Percentiles rank a stretch among this genome's conserved stretches.
phyloP scores from a whole-genome alignment of 371 early-diverging fungal species.

The Mortierella sp. region DNA sequence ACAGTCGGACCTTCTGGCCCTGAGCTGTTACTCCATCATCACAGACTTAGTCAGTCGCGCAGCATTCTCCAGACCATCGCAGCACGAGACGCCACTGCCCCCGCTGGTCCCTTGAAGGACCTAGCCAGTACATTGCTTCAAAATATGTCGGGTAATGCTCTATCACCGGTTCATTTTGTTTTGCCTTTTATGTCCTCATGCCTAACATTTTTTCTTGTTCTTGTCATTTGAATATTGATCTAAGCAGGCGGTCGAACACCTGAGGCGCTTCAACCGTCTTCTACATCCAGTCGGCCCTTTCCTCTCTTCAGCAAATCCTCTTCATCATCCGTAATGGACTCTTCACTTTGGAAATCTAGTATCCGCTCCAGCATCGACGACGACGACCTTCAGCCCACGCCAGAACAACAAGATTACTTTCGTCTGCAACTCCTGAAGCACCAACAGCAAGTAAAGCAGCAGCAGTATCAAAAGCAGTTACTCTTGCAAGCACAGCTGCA shows the following conservation, averaged over 20 bases:
- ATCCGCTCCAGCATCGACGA: slow-evolving; percentile 10
- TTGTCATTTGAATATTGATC: too few relatives aligned
- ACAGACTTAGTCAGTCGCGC: slow-evolving; percentile 27
- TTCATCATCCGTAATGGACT: neutral
- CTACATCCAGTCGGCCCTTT: neutral
- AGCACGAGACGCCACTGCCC: slow-evolving; percentile 14
- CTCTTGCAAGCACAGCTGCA: slow-evolving; percentile 27
- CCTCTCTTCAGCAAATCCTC: slow-evolving; percentile 1
- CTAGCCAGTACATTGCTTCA: slow-evolving; percentile 34
- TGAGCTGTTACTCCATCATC: slow-evolving; percentile 36
- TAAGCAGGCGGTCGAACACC: slow-evolving; percentile 22
- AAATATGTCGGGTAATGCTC: slow-evolving; percentile 28
- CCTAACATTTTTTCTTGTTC: neutral
- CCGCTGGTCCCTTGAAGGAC: slow-evolving; percentile 19
- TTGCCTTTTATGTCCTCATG: neutral
- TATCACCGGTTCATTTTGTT: neutral
- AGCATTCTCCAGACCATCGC: slow-evolving; percentile 25
- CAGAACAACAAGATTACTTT: slow-evolving; percentile 50
- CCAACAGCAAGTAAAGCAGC: slow-evolving; percentile 47
- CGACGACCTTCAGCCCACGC: slow-evolving; percentile 45
- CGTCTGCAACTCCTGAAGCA: slow-evolving; percentile 47
- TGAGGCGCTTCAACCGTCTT: slow-evolving; percentile 15
- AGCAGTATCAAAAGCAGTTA: slow-evolving; percentile 32
- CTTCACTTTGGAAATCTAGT: slow-evolving; percentile 14
- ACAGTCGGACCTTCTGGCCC: slow-evolving; percentile 8